These are phyloP conservation scores for Phytophthora rubi DNA, from an alignment of 352 stramenopile species.

Conservation along the genomic window DNA sequence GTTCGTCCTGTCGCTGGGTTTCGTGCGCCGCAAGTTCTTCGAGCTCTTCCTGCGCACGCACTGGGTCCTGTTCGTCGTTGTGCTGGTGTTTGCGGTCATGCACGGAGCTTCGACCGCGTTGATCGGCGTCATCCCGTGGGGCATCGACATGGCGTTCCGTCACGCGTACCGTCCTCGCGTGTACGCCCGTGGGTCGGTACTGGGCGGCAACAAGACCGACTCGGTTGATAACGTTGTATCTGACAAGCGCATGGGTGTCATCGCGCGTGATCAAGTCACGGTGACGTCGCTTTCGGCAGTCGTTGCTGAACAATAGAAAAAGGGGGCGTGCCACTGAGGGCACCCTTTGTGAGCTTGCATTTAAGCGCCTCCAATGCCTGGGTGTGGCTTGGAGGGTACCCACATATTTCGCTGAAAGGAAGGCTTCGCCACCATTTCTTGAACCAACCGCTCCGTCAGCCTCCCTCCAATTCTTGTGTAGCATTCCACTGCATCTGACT, in stretches of 20 bases:
- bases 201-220: conserved; percentile 17
- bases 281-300: conserved; percentile 1
- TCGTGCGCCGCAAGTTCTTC: conserved; percentile 56
- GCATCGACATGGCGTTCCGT: conserved; percentile 46
- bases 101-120: conserved; percentile 45
- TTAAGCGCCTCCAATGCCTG: no score
- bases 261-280: conserved; percentile 29
- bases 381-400: no score
- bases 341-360: no score
- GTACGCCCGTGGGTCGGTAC: conserved; percentile 25
- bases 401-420: no score
- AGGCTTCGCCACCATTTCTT: no score
- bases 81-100: conserved; percentile 50
- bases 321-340: no score
- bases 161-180: conserved; percentile 31
- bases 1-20: conserved; percentile 38
- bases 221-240: conserved; percentile 22
- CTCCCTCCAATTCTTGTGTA: no score
- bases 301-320: no score
- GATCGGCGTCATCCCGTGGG: conserved; percentile 41
- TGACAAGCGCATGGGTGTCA: conserved; percentile 26
- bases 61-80: conserved; percentile 58
- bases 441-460: no score
- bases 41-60: conserved; percentile 59
- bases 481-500: no score